Percentiles rank a stretch among this genome's conserved stretches.
Evolutionary conservation across 129 eudicot genomes (phyloP).

Genomic region (Flaveria sonorensis): DNA sequence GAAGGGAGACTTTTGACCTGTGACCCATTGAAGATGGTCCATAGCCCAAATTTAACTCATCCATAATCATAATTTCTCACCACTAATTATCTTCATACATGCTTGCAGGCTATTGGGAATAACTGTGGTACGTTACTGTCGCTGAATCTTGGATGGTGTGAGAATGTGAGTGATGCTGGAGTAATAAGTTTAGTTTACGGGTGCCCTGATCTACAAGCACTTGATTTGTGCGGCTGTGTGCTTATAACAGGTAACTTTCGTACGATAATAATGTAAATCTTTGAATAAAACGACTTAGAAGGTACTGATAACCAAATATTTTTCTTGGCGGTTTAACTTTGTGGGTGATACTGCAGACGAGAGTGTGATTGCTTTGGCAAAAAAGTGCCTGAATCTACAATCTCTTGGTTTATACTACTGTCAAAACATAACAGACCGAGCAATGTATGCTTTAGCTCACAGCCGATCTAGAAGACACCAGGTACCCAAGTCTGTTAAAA

Average conservation of each 20-base stretch:
- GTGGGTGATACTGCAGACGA: slow-evolving; percentile 52
- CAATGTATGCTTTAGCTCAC: slow-evolving; percentile 73
- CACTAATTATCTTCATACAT: background rate
- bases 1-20: background rate
- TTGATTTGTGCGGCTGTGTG: slow-evolving; percentile 74
- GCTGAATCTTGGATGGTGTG: slow-evolving; percentile 80
- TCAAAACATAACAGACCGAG: slow-evolving; percentile 68
- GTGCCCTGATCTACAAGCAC: slow-evolving; percentile 70
- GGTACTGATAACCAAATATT: background rate
- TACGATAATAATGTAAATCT: background rate
- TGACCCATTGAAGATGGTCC: background rate
- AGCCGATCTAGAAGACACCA: slow-evolving; percentile 55
- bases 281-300: background rate
- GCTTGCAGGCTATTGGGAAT: slow-evolving; percentile 61
- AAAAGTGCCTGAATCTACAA: slow-evolving; percentile 58
- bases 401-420: slow-evolving; percentile 80
- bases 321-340: background rate
- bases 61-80: background rate
- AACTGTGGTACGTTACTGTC: slow-evolving; percentile 61
- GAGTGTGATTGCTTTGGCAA: slow-evolving; percentile 73
- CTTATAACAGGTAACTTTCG: slow-evolving; percentile 66
- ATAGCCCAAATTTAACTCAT: background rate
- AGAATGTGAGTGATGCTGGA: slow-evolving; percentile 67
- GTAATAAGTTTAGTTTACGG: slow-evolving; percentile 80
- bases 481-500: slow-evolving; percentile 53